These are phyloP conservation scores for Cyclaneusma minus DNA, from an alignment of 2,329 filamentous ascomycete genomes.

Conservation along the genomic window DNA sequence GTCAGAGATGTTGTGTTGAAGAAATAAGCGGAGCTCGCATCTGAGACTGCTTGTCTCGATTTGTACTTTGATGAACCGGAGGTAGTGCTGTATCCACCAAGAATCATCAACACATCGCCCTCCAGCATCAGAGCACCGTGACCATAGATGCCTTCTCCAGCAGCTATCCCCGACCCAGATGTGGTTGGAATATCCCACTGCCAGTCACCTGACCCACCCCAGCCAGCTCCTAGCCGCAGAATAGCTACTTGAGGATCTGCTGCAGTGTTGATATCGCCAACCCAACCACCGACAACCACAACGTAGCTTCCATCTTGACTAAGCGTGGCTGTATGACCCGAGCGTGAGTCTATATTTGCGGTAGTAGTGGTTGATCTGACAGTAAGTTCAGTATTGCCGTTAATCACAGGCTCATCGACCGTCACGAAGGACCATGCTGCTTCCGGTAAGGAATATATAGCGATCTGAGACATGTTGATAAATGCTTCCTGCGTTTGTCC, in stretches of 20 bases:
- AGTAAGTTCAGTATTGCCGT: slow-evolving; percentile 38
- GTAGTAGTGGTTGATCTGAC: slow-evolving; percentile 23
- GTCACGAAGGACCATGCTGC: slow-evolving; percentile 72
- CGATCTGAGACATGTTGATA: slow-evolving; percentile 86
- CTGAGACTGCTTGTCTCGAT: slow-evolving; percentile 25
- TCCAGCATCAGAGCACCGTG: slow-evolving; percentile 48
- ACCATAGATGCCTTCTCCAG: slow-evolving; percentile 36
- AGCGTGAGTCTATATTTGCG: slow-evolving; percentile 53
- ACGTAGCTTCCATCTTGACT: slow-evolving; percentile 65
- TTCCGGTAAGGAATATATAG: slow-evolving; percentile 74
- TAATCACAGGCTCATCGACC: slow-evolving; percentile 30
- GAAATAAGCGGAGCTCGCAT: slow-evolving; percentile 24
- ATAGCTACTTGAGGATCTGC: slow-evolving; percentile 72
- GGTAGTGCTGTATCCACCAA: slow-evolving; percentile 42
- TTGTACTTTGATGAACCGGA: slow-evolving; percentile 10
- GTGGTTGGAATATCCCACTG: slow-evolving; percentile 47
- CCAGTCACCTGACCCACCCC: slow-evolving; percentile 57
- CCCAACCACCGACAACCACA: slow-evolving; percentile 80
- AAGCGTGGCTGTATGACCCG: slow-evolving; percentile 75
- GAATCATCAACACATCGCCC: slow-evolving; percentile 53
- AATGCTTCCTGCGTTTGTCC: slow-evolving; percentile 75
- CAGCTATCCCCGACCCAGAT: slow-evolving; percentile 22
- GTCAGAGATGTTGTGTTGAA: slow-evolving; percentile 44
- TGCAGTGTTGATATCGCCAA: slow-evolving; percentile 60
- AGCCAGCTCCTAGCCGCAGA: slow-evolving; percentile 59